Conservation (phyloP, 495 filamentous ascomycete genomes). For the Cladorrhinum samala region DNA sequence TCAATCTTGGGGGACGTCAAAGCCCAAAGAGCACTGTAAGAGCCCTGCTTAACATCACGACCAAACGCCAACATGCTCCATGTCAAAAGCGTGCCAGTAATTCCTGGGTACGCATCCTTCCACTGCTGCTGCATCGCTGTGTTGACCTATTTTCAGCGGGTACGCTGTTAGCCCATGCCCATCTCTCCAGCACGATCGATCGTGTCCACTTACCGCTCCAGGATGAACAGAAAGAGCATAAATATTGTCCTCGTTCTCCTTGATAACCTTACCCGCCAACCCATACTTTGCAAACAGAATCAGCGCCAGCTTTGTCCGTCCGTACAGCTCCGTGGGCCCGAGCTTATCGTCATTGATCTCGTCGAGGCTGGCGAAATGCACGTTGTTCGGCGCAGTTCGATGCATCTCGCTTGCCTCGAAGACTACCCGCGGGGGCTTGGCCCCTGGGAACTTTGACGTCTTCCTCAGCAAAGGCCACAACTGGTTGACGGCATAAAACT, state of each 20-base stretch:
- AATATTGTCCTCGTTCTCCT: constrained; percentile 35
- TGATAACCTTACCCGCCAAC: constrained; percentile 34
- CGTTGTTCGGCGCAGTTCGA: constrained; percentile 35
- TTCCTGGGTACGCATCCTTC: constrained; percentile 42
- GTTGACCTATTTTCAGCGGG: constrained; percentile 26
- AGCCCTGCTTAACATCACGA: constrained; percentile 36
- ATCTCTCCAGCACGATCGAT: background rate
- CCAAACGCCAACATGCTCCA: constrained; percentile 28
- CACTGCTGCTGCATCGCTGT: constrained; percentile 44
- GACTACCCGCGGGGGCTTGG: constrained; percentile 38
- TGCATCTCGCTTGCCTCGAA: constrained; percentile 52
- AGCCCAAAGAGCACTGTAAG: constrained; percentile 39
- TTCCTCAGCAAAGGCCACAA: constrained; percentile 40
- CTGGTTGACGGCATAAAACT: constrained; percentile 39
- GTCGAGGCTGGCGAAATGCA: constrained; percentile 40
- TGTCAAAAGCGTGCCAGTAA: constrained; percentile 34
- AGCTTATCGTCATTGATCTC: constrained; percentile 51
- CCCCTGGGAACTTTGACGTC: constrained; percentile 26
- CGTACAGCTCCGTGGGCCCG: constrained; percentile 48
- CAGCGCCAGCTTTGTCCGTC: constrained; percentile 49
- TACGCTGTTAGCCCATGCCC: background rate
- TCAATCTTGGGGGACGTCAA: constrained; percentile 37
- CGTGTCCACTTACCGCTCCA: constrained; percentile 27
- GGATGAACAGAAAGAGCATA: constrained; percentile 40
- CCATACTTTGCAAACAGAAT: constrained; percentile 47